A percentile compares a stretch with the other conserved stretches of the same genome.
phyloP scores from a whole-genome alignment of 805 yeast species.

The Yamadazyma takamatsuzukensis region DNA sequence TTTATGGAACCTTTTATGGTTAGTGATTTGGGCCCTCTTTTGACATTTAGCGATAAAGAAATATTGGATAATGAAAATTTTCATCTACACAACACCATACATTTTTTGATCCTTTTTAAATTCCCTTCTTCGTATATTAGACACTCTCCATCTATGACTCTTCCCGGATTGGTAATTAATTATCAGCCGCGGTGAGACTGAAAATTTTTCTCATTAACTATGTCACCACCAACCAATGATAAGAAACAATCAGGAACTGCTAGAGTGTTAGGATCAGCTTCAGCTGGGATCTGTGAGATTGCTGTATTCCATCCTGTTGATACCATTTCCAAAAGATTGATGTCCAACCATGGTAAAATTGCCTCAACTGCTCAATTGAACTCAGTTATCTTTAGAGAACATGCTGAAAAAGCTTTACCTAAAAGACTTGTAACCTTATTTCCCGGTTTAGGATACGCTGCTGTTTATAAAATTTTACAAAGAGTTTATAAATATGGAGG shows the following conservation, averaged over 20 bases:
- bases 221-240: conserved; percentile 46
- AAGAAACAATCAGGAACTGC: conserved; percentile 87
- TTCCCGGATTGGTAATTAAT: too few species aligned
- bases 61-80: too few species aligned
- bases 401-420: conserved; percentile 67
- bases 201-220: conserved; percentile 11
- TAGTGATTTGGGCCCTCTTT: too few species aligned
- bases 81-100: too few species aligned
- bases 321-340: conserved; percentile 92
- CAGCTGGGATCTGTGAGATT: conserved; percentile 96
- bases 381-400: conserved; percentile 79
- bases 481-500: conserved; percentile 99
- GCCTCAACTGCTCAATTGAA: conserved; percentile 65
- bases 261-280: conserved; percentile 93
- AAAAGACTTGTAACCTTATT: conserved; percentile 77
- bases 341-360: conserved; percentile 76
- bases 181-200: too few species aligned
- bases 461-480: conserved; percentile 92
- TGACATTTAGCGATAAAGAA: too few species aligned
- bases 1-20: too few species aligned
- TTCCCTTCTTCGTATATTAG: too few species aligned
- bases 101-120: too few species aligned
- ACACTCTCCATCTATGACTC: too few species aligned
- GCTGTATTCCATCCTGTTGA: conserved; percentile 98
- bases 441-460: conserved; percentile 98